Base-by-base conservation (phyloP, 2,329 filamentous ascomycete species). In the Cladosporium sphaerospermum region DNA sequence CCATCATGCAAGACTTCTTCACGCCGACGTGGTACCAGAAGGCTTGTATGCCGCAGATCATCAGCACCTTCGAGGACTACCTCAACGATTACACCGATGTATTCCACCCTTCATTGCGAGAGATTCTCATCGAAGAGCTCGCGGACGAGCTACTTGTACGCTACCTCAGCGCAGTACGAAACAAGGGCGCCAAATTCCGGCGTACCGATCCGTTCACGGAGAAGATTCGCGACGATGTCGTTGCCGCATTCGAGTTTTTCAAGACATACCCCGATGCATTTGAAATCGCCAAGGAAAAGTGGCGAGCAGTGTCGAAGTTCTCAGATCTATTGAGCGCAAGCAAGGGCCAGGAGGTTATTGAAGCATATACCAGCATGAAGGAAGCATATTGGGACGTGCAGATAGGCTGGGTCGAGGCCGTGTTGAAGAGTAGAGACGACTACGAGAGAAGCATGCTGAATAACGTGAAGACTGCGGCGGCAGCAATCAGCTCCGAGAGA, bases 61-160 rank as follows among this genome's bases (percentile, higher is more conserved):
- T 90, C 44, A 89, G 86, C 23, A 99, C 93, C 0, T 92, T 99
- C 67, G 89, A 95, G 61, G 93, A 97, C 72, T 99, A 99, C 73
- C 81, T 97, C 62, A 61, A 59, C 56, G 92, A 99, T 72, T 96
- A 96, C 75, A 80, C 83, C 55, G 78, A 82, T 49, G 86, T 95
- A 16, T 80, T 96, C 31, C 89, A 96, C 72, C 86, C 89, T 60
- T 90, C 88, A 3, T 80, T 97, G 6, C 83, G 88, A 53, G 92
- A 96, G 67, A 90, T 97, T 62, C 85, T 99, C 60, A 84, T 95
- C 65, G 91, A 96, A 71, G 92, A 96, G 69, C 83, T 99, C 50
- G 85, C 90, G 56, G 89, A 97, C 72, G 89, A 95, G 71, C 80
- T 99, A 13, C 84, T 99, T 3, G 81, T 91, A 23, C 82, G 84